Percentiles rank a stretch among this genome's conserved stretches.
phyloP scores from a whole-genome alignment of 78 protist species.

The Guillardia theta region DNA sequence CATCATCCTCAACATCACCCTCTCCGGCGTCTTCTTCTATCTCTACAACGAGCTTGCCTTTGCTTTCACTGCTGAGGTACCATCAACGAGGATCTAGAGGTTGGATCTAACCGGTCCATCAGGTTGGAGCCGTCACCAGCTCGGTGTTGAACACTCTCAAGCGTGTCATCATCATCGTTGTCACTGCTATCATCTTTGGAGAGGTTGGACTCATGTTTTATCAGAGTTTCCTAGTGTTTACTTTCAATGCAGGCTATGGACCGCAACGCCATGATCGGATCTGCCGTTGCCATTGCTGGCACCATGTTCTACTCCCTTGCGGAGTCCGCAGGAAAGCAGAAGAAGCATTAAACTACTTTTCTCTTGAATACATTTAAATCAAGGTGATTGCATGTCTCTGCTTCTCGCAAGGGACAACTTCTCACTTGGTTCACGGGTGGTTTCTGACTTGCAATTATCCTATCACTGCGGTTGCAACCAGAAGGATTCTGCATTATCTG shows the following conservation, averaged over 20 bases:
- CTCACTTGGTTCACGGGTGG: no score
- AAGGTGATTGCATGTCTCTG: no score
- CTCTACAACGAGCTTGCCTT: background rate
- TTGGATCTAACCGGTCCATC: background rate
- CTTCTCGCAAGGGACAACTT: no score
- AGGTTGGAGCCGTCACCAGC: background rate
- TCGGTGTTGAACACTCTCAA: slow-evolving; percentile 8
- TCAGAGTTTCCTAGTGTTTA: background rate
- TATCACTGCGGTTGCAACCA: no score
- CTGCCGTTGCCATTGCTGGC: background rate
- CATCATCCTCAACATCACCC: background rate
- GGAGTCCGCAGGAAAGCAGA: background rate
- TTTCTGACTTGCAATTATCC: no score
- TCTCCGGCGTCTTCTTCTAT: background rate
- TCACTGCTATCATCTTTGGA: background rate
- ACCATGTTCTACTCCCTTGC: background rate
- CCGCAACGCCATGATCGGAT: slow-evolving; percentile 4
- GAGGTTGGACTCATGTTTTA: background rate
- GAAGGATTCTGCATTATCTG: no score
- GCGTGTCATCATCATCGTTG: slow-evolving; percentile 25
- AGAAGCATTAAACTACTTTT: background rate
- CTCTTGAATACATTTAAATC: no score
- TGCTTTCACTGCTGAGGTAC: background rate
- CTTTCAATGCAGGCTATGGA: background rate
- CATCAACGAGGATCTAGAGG: background rate